Base-by-base conservation (phyloP, 768 basidiomycete genomes). In the Pleurotus djamor region DNA sequence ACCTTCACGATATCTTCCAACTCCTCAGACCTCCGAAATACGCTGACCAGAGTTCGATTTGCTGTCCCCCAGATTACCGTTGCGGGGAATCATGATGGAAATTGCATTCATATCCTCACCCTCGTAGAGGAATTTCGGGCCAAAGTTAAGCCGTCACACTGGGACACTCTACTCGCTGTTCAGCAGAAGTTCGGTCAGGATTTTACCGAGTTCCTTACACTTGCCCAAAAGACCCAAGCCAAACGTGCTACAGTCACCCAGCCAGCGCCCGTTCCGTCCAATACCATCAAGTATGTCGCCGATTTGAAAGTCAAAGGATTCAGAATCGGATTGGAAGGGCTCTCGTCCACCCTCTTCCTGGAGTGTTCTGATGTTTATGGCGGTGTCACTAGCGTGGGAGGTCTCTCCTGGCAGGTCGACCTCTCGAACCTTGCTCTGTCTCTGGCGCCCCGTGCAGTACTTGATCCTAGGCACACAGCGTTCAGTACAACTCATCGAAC, bases 151-250 rank as follows among this genome's bases (percentile, higher is more conserved):
- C 90, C 91, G 4, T 83, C 85, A 0, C 87, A 94, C 65, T 88
- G 91, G 85, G 94, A 96, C 67, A 91, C 89, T 4, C 70, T 94
- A 3, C 79, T 95, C 2, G 83, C 83, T 4, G 89, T 96, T 7
- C 93, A 94, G 66, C 90, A 92, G 63, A 94, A 94, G 67, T 94
- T 94, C 59, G 93, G 91, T 5, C 88, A 89, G 65, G 93, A 95
- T 71, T 91, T 94, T 71, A 88, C 89, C 62, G 93, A 95, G 60
- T 76, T 94, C 32, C 71, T 94, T 10, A 72, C 79, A 5, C 69
- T 94, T 51, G 77, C 92, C 35, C 82, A 83, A 61, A 80, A 90
- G 66, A 88, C 82, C 9, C 83, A 84, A 32, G 61, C 58, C 6
- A 71, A 63, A 44, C 64, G 55, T 48, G 16, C 69, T 8, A 49